These are phyloP conservation scores for Penicillium subrubescens DNA, from an alignment of 495 filamentous ascomycete species.

Conservation along the genomic window DNA sequence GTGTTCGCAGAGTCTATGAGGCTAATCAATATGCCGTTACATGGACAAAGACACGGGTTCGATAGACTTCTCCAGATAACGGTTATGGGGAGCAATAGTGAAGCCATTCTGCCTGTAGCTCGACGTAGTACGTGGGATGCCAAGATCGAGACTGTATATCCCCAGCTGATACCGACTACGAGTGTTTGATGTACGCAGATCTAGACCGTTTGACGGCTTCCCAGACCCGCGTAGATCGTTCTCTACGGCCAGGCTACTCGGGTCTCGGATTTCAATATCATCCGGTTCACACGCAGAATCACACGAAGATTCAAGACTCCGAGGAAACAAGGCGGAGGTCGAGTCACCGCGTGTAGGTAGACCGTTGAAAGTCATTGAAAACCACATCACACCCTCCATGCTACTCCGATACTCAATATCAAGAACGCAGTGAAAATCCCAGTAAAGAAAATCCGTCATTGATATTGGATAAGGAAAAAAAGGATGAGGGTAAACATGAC, in stretches of 20 bases:
- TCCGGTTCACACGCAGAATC: neutral
- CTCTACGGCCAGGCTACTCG: neutral
- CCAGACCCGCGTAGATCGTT: neutral
- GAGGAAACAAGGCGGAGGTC: neutral
- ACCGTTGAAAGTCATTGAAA: neutral
- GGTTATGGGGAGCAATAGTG: too few species aligned
- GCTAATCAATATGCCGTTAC: too few species aligned
- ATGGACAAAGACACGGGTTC: too few species aligned
- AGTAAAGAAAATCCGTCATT: constrained; percentile 41
- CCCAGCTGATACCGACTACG: neutral
- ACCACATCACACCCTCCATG: neutral
- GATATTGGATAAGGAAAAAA: constrained; percentile 38
- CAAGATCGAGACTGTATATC: too few species aligned
- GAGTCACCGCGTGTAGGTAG: too few species aligned
- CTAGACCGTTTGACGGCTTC: neutral
- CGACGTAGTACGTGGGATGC: too few species aligned
- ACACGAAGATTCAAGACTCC: neutral
- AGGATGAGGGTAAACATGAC: constrained; percentile 33
- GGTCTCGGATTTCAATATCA: neutral
- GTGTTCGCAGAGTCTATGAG: neutral
- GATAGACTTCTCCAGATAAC: too few species aligned
- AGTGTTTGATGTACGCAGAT: neutral
- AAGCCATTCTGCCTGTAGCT: too few species aligned
- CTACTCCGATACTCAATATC: constrained; percentile 1
- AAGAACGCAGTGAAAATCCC: constrained; percentile 9